Evolutionary conservation across 306 rosid species (phyloP), one percentile per base, ranked within the genome.

Genomic region (Acacia crassicarpa): DNA sequence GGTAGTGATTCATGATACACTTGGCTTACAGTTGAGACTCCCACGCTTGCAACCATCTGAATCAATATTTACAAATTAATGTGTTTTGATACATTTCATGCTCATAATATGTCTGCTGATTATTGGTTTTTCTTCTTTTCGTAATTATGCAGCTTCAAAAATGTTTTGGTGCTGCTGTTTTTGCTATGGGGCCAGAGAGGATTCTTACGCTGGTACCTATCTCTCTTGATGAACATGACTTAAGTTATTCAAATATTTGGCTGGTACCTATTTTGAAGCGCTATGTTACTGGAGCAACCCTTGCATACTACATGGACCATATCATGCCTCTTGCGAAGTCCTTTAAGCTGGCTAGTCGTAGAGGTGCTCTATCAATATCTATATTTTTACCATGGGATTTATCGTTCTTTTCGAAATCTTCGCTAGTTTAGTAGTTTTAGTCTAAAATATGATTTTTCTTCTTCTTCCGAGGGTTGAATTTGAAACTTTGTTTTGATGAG

Each of bases 151-250:
- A 93, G 99, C 87, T 93, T 86, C 88, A 83, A 83, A 90, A 84
- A 61, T 93, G 97, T 84, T 76, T 93, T 84, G 99, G 99, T 83
- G 86, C 93, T 71, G 99, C 97, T 51, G 86, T 95, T 74, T 80
- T 83, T 85, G 93, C 96, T 48, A 85, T 95, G 97, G 99, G 99
- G 77, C 93, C 95, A 25, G 98, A 92, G 87, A 91, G 80, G 83
- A 85, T 92, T 69, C 94, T 95, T 46, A 75, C 78, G 38, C 85
- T 88, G 83, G 84, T 92, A 72, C 94, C 97, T 69, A 88, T 95
- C 74, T 87, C 96, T 71, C 83, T 95, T 67, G 82, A 83, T 82
- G 91, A 84, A 82, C 56, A 80, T 23, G 81, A 74, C 38, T 85
- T 82, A 69, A 84, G 90, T 20, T 88, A 84, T 77, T 80, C 83